A percentile compares a stretch with the other conserved stretches of the same genome.
Conservation (phyloP, 805 yeast genomes). For the Ogataea chonburiensis region DNA sequence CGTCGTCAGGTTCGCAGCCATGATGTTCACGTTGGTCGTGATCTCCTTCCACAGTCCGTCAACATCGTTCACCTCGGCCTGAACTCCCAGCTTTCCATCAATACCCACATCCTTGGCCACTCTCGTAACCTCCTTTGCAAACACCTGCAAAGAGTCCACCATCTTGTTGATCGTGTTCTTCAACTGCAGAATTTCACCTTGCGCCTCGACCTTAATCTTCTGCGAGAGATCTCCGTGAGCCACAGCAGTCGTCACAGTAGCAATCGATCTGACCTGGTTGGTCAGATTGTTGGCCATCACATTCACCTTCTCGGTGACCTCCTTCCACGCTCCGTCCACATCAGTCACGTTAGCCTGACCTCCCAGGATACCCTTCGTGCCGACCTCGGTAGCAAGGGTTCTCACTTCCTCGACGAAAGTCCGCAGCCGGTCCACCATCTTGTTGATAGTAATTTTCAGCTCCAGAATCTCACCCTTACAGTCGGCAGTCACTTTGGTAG, state of each 20-base stretch:
- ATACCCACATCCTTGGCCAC: constrained; percentile 93
- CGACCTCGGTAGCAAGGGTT: constrained; percentile 85
- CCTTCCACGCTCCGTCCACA: constrained; percentile 87
- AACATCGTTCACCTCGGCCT: constrained; percentile 86
- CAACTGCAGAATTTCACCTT: constrained; percentile 84
- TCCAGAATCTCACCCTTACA: constrained; percentile 78
- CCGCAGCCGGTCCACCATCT: constrained; percentile 85
- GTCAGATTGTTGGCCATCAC: constrained; percentile 87
- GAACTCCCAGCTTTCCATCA: constrained; percentile 89
- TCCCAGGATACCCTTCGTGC: constrained; percentile 79
- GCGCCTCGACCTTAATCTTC: constrained; percentile 85
- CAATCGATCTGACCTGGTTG: constrained; percentile 84
- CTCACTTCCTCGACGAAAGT: constrained; percentile 82
- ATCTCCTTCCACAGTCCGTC: constrained; percentile 92
- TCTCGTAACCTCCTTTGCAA: constrained; percentile 84
- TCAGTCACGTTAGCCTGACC: constrained; percentile 88
- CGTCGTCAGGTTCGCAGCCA: constrained; percentile 91
- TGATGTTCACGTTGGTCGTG: constrained; percentile 86
- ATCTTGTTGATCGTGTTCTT: constrained; percentile 85
- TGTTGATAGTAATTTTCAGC: constrained; percentile 78
- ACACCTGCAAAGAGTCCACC: constrained; percentile 88
- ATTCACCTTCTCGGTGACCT: constrained; percentile 83
- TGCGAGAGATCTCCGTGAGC: constrained; percentile 87
- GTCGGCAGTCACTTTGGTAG: constrained; percentile 82
- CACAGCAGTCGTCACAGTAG: constrained; percentile 88